Evolutionary conservation across 495 filamentous ascomycete genomes (phyloP), one percentile per base, ranked within the genome.

Genomic region (Neurospora sp.): DNA sequence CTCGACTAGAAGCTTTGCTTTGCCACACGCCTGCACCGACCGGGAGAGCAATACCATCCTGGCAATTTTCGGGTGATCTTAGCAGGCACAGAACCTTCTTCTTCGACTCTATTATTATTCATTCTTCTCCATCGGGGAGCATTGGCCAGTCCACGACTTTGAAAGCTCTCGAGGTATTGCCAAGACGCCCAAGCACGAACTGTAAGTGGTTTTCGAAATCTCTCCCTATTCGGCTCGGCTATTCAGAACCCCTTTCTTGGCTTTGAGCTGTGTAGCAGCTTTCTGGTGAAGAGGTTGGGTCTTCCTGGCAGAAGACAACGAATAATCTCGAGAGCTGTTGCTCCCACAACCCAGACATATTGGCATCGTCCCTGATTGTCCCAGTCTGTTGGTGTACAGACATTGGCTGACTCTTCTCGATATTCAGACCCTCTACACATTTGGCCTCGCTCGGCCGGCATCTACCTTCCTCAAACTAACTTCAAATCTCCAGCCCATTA

Each of bases 161-260:
- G 53, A 9, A 59, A 66, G 53, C 53, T 66, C 27, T 37, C 12
- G 53, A 59, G 27, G 27, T 37, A 7, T 66, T 18, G 74, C 75
- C 61, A 70, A 79, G 70, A 70, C 74, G 73, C 79, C 79, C 80
- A 84, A 82, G 82, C 82, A 72, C 77, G 75, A 80, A 80, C 74
- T 76, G 81, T 81, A 81, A 77, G 82, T 82, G 81, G 79, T 82
- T 48, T 73, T 74, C 73, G 72, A 71, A 71, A 46, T 38, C 46
- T 74, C 72, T 78, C 79, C 77, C 75, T 77, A 74, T 74, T 76
- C 71, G 71, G 78, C 75, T 74, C 76, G 77, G 77, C 76, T 78
- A 77, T 79, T 78, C 74, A 79, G 76, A 75, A 76, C 74, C 73
- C 75, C 75, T 74, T 70, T 74, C 75, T 76, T 77, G 75, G 73